phyloP scores from a whole-genome alignment of 1,284 basidiomycete genomes.

The Hypsizygus ulmarius region DNA sequence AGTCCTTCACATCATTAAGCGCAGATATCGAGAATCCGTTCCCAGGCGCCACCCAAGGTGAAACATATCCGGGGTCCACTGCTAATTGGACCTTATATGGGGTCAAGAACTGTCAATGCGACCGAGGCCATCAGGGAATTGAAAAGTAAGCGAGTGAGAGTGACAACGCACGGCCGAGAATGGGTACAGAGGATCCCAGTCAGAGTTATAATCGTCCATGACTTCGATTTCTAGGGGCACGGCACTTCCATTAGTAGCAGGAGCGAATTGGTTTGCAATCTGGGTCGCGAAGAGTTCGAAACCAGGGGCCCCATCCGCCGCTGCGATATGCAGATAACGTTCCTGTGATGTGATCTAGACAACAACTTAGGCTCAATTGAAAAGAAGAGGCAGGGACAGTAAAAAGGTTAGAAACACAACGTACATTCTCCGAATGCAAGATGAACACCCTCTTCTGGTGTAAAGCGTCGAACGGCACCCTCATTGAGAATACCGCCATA shows the following conservation, averaged over 20 bases:
- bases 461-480: slow-evolving; percentile 74
- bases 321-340: slow-evolving; percentile 79
- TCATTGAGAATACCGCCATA: slow-evolving; percentile 61
- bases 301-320: slow-evolving; percentile 82
- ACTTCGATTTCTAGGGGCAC: slow-evolving; percentile 40
- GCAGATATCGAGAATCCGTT: slow-evolving; percentile 60
- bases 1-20: slow-evolving; percentile 58
- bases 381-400: neutral
- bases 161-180: slow-evolving; percentile 65
- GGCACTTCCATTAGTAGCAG: slow-evolving; percentile 20
- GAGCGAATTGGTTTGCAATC: slow-evolving; percentile 61
- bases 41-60: slow-evolving; percentile 41
- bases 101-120: slow-evolving; percentile 61
- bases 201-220: slow-evolving; percentile 69
- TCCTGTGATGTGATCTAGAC: slow-evolving; percentile 68
- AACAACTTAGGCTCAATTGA: slow-evolving; percentile 4
- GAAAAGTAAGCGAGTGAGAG: slow-evolving; percentile 1
- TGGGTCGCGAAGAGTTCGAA: slow-evolving; percentile 61
- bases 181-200: slow-evolving; percentile 89
- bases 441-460: slow-evolving; percentile 91
- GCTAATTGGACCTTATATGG: slow-evolving; percentile 73
- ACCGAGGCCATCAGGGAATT: neutral
- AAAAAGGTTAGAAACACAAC: slow-evolving; percentile 27
- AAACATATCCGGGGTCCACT: slow-evolving; percentile 47
- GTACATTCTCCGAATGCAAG: slow-evolving; percentile 85